These are phyloP conservation scores for Penicillium sp. DNA, from an alignment of 2,329 filamentous ascomycete species.

Conservation along the genomic window DNA sequence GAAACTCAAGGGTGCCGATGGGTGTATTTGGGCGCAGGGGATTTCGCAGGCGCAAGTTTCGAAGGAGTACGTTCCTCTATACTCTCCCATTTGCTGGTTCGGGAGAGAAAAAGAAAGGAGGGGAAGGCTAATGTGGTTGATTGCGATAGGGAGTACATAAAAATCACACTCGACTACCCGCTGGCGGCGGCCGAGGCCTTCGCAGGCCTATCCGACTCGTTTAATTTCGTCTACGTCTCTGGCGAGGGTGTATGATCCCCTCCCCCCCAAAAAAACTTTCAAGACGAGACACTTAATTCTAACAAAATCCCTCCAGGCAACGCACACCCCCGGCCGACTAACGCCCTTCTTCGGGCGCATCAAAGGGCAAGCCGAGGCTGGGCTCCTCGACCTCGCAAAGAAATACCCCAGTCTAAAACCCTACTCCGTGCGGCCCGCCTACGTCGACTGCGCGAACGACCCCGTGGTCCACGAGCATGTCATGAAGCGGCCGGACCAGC, in stretches of 20 bases:
- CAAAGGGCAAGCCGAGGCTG: conserved; percentile 70
- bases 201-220: conserved; percentile 56
- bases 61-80: conserved; percentile 62
- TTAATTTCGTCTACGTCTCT: conserved; percentile 75
- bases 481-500: conserved; percentile 32
- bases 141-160: conserved; percentile 61
- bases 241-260: conserved; percentile 45
- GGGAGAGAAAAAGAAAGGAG: not conserved
- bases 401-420: conserved; percentile 53
- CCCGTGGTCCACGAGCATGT: conserved; percentile 43
- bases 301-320: conserved; percentile 22
- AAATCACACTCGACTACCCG: conserved; percentile 71
- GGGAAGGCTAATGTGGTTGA: not conserved
- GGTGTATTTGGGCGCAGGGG: conserved; percentile 76
- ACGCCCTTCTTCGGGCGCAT: conserved; percentile 64
- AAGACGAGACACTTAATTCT: not conserved
- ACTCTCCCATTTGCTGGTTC: no score
- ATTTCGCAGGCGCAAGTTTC: conserved; percentile 64
- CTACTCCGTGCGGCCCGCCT: conserved; percentile 63
- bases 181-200: conserved; percentile 68
- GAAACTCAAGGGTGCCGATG: conserved; percentile 67
- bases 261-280: no score
- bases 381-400: conserved; percentile 59
- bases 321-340: conserved; percentile 56
- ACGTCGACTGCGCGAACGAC: conserved; percentile 58